Evolutionary conservation across 2,329 filamentous ascomycete species (phyloP).

Genomic region (Ceratocystiopsis brevicomis): DNA sequence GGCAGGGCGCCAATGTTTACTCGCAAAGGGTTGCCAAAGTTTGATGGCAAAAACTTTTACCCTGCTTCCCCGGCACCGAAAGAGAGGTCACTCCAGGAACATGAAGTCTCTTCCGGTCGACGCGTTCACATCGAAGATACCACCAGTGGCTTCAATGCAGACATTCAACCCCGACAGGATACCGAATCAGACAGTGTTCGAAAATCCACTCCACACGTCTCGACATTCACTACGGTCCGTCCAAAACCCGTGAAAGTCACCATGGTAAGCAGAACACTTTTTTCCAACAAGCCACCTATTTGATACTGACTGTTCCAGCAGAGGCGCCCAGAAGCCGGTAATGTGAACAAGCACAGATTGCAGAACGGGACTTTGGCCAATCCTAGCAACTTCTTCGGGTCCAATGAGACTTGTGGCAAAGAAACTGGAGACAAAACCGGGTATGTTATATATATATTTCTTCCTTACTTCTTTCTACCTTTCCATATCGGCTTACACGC

Average conservation of each 20-base stretch:
- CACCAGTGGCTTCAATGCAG: too few relatives aligned
- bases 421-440: not conserved
- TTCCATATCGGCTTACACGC: not conserved
- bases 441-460: not conserved
- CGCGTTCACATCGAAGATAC: slow-evolving; percentile 2
- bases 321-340: slow-evolving; percentile 2
- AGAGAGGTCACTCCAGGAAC: not conserved
- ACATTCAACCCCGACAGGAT: too few relatives aligned
- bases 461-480: not conserved
- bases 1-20: slow-evolving; percentile 32
- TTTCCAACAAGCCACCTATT: not conserved
- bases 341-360: not conserved
- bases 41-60: slow-evolving; percentile 47
- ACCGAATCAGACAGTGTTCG: too few relatives aligned
- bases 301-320: not conserved
- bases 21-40: slow-evolving; percentile 38
- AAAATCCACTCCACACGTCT: not conserved
- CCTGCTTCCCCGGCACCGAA: slow-evolving; percentile 27
- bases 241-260: slow-evolving; percentile 8
- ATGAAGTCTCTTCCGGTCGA: not conserved
- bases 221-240: not conserved
- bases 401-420: not conserved
- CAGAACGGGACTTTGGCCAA: not conserved
- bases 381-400: too few relatives aligned
- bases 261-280: slow-evolving; percentile 3